Evolutionary conservation across 1,139 yeast species (phyloP).

Genomic region (Hyphopichia wangnamkhiaoensis): DNA sequence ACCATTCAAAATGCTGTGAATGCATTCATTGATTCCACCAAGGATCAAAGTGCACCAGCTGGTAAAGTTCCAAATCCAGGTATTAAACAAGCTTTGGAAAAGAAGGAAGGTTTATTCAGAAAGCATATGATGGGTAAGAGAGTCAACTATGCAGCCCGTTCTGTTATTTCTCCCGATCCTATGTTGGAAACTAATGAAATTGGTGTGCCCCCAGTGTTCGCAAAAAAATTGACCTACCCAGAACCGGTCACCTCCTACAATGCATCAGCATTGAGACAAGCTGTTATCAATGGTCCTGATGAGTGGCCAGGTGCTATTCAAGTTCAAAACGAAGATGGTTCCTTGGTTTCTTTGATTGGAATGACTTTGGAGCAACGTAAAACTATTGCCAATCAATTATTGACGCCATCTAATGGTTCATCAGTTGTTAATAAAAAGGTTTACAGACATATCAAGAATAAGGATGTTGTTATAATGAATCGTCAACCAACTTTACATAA

Average conservation of each 20-base stretch:
- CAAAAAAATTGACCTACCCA: slow-evolving; percentile 91
- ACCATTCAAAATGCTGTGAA: slow-evolving; percentile 94
- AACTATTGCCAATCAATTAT: slow-evolving; percentile 91
- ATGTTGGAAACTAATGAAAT: slow-evolving; percentile 96
- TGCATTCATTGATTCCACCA: slow-evolving; percentile 88
- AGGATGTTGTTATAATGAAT: slow-evolving; percentile 96
- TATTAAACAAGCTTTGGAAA: slow-evolving; percentile 94
- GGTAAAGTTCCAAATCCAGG: slow-evolving; percentile 87
- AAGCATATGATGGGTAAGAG: slow-evolving; percentile 99
- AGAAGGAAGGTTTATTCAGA: slow-evolving; percentile 97
- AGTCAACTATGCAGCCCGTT: slow-evolving; percentile 97
- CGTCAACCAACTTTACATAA: slow-evolving; percentile 99
- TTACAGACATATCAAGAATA: slow-evolving; percentile 87
- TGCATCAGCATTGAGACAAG: slow-evolving; percentile 86
- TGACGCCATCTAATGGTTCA: slow-evolving; percentile 73
- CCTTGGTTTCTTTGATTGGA: slow-evolving; percentile 75
- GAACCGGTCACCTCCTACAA: slow-evolving; percentile 98
- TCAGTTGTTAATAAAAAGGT: slow-evolving; percentile 84
- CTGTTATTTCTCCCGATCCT: slow-evolving; percentile 99
- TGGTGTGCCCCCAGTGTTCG: slow-evolving; percentile 99
- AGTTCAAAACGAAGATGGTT: slow-evolving; percentile 96
- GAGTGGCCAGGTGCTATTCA: slow-evolving; percentile 99
- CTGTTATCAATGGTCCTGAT: slow-evolving; percentile 96
- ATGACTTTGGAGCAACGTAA: slow-evolving; percentile 94
- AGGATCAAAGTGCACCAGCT: slow-evolving; percentile 71